These are phyloP conservation scores for Quercus phellos DNA, from an alignment of 331 rosid species.

Conservation along the genomic window DNA sequence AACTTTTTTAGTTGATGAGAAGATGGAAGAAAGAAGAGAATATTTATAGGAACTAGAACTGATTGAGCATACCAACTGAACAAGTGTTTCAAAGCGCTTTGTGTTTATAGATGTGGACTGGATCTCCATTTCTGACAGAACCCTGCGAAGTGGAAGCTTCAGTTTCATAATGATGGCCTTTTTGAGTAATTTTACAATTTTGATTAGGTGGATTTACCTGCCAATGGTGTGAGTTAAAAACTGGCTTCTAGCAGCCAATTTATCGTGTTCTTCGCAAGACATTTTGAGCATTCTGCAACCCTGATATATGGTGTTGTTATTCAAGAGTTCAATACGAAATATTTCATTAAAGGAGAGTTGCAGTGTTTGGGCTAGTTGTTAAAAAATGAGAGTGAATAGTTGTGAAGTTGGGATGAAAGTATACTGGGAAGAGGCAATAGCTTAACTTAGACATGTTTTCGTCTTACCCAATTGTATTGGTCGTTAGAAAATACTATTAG, in stretches of 20 bases:
- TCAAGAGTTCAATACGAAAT: background rate
- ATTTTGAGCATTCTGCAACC: constrained; percentile 66
- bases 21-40: background rate
- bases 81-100: constrained; percentile 44
- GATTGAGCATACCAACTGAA: constrained; percentile 41
- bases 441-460: background rate
- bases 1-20: background rate
- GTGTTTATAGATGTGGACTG: constrained; percentile 51
- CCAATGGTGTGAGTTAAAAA: constrained; percentile 62
- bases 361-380: background rate
- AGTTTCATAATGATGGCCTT: constrained; percentile 1
- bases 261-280: constrained; percentile 65
- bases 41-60: background rate
- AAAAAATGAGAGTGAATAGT: background rate
- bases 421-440: background rate
- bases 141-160: constrained; percentile 22
- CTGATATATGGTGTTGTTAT: constrained; percentile 9
- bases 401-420: background rate
- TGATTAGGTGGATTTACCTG: constrained; percentile 32
- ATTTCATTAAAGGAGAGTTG: too few species aligned
- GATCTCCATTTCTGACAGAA: constrained; percentile 47
- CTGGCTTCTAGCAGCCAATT: constrained; percentile 57
- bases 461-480: too few species aligned
- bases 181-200: background rate
- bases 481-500: too few species aligned